Evolutionary conservation across 2,329 filamentous ascomycete species (phyloP).

Genomic region (Penicillium crustosum): DNA sequence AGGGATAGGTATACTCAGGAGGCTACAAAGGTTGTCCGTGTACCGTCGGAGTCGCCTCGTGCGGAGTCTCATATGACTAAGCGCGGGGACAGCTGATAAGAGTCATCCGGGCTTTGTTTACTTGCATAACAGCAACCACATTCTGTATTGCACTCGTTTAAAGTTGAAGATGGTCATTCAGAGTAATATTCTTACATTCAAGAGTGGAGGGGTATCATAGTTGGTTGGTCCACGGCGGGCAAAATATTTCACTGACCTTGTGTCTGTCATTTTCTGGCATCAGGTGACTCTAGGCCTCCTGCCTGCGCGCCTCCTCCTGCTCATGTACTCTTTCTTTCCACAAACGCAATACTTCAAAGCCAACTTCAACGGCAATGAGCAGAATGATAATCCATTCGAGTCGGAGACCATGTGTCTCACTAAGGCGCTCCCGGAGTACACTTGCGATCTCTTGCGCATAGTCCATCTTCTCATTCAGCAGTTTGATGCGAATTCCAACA

Average conservation of each 20-base stretch:
- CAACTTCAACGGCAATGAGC: slow-evolving; percentile 87
- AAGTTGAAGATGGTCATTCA: background rate
- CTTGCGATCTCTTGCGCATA: slow-evolving; percentile 94
- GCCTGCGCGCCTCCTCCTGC: slow-evolving; percentile 26
- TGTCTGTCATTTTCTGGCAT: background rate
- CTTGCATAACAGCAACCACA: background rate
- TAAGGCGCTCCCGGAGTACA: slow-evolving; percentile 82
- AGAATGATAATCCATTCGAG: slow-evolving; percentile 96
- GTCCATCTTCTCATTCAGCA: slow-evolving; percentile 95
- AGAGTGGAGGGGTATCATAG: slow-evolving; percentile 22
- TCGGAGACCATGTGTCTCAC: slow-evolving; percentile 82
- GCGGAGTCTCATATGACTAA: slow-evolving; percentile 8
- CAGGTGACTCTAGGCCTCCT: background rate
- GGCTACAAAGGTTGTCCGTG: background rate
- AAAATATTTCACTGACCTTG: background rate
- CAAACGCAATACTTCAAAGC: slow-evolving; percentile 76
- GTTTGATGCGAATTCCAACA: slow-evolving; percentile 85
- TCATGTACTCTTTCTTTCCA: slow-evolving; percentile 60
- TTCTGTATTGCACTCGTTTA: background rate
- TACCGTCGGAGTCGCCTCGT: slow-evolving; percentile 1
- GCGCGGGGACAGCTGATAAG: slow-evolving; percentile 6
- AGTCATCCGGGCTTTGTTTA: background rate
- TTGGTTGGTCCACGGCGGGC: background rate
- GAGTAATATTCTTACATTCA: background rate
- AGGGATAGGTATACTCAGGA: background rate